Percentiles rank a stretch among this genome's conserved stretches.
phyloP scores from a whole-genome alignment of 1,284 basidiomycete species.

The Ceratobasidium sp. region DNA sequence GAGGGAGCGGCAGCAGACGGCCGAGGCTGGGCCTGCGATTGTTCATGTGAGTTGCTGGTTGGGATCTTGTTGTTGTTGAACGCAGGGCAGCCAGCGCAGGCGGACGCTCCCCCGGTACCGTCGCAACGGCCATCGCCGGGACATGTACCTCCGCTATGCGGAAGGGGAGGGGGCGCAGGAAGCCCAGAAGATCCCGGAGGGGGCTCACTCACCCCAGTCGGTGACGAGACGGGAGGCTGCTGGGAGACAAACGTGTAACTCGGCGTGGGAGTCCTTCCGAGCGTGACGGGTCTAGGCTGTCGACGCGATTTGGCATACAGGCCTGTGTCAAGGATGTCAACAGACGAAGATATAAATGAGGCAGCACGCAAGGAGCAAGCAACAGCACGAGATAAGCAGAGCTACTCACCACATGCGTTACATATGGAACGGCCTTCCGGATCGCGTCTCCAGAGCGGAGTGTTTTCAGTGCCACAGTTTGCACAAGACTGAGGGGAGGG shows the following conservation, averaged over 20 bases:
- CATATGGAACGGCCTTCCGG: slow-evolving; percentile 84
- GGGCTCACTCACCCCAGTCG: slow-evolving; percentile 47
- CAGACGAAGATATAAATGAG: slow-evolving; percentile 49
- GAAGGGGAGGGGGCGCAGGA: slow-evolving; percentile 35
- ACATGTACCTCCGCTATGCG: slow-evolving; percentile 77
- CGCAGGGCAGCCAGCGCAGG: slow-evolving; percentile 93
- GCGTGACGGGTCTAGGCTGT: slow-evolving; percentile 67
- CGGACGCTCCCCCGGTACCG: slow-evolving; percentile 90
- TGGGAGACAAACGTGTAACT: slow-evolving; percentile 57
- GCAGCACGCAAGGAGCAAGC: slow-evolving; percentile 48
- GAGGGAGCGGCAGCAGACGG: slow-evolving; percentile 52
- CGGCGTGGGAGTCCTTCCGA: slow-evolving; percentile 60
- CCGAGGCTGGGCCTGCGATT: slow-evolving; percentile 27
- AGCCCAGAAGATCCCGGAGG: slow-evolving; percentile 19
- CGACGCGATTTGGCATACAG: slow-evolving; percentile 78
- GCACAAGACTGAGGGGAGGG: slow-evolving; percentile 49
- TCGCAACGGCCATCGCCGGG: slow-evolving; percentile 96
- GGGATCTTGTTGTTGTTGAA: slow-evolving; percentile 78
- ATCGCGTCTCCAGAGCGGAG: slow-evolving; percentile 86
- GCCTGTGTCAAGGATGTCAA: slow-evolving; percentile 59
- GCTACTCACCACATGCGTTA: slow-evolving; percentile 86
- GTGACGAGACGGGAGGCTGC: slow-evolving; percentile 48
- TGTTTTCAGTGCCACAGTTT: slow-evolving; percentile 73
- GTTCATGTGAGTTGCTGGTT: slow-evolving; percentile 22
- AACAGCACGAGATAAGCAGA: slow-evolving; percentile 49